phyloP scores from a whole-genome alignment of 2,329 filamentous ascomycete species.

The Fusarium sp. region DNA sequence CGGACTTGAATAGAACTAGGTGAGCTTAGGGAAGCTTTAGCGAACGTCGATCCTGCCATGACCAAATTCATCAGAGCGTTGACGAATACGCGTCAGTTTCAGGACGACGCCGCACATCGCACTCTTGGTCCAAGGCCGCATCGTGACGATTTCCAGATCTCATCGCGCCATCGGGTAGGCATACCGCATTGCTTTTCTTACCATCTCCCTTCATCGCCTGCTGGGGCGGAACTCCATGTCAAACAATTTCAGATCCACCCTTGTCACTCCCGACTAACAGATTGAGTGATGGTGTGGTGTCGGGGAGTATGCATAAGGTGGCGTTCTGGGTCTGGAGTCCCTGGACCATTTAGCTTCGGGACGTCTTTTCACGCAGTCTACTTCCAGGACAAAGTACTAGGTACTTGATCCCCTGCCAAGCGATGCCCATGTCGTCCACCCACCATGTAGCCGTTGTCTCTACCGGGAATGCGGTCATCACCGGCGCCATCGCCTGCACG shows the following conservation, averaged over 20 bases:
- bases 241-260: slow-evolving; percentile 35
- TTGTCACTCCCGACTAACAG: slow-evolving; percentile 24
- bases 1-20: not conserved
- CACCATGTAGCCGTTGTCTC: slow-evolving; percentile 23
- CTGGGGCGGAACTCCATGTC: slow-evolving; percentile 23
- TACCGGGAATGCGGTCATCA: slow-evolving; percentile 42
- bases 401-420: slow-evolving; percentile 34
- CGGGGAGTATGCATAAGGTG: slow-evolving; percentile 41
- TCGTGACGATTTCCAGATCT: slow-evolving; percentile 23
- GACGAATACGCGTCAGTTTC: slow-evolving; percentile 38
- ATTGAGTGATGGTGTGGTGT: slow-evolving; percentile 34
- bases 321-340: slow-evolving; percentile 20
- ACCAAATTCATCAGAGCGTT: slow-evolving; percentile 25
- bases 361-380: not conserved
- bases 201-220: not conserved
- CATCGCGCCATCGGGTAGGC: slow-evolving; percentile 19
- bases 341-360: slow-evolving; percentile 14
- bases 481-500: slow-evolving; percentile 34
- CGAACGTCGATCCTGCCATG: slow-evolving; percentile 32
- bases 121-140: slow-evolving; percentile 3
- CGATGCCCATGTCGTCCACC: slow-evolving; percentile 19
- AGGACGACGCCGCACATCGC: slow-evolving; percentile 5
- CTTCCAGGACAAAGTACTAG: slow-evolving; percentile 15
- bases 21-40: not conserved
- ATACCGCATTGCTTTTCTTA: not conserved